Evolutionary conservation across 2,329 filamentous ascomycete genomes (phyloP).

Genomic region (Cryphonectria naterciae): DNA sequence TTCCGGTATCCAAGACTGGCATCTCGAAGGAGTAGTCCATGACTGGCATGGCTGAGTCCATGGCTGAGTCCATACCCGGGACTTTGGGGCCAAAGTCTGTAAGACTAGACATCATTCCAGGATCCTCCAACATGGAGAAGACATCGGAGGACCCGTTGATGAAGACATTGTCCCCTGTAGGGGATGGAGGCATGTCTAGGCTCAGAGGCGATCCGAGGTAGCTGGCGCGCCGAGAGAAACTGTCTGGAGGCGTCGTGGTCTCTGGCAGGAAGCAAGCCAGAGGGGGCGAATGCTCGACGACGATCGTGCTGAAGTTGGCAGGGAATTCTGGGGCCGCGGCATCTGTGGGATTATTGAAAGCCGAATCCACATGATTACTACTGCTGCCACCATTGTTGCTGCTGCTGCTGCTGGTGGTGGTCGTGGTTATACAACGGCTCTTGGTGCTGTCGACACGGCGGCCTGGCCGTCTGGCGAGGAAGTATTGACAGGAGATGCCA

Average conservation of each 20-base stretch:
- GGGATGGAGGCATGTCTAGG: background rate
- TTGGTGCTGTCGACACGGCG: constrained; percentile 19
- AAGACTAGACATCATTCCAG: background rate
- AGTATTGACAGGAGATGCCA: constrained; percentile 40
- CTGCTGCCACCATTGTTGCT: background rate
- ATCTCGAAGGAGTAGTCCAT: constrained; percentile 6
- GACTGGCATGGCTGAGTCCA: constrained; percentile 10
- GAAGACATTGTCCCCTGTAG: background rate
- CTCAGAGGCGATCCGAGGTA: constrained; percentile 1
- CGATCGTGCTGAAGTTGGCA: background rate
- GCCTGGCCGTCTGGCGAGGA: constrained; percentile 35
- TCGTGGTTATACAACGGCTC: background rate
- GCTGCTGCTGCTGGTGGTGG: background rate
- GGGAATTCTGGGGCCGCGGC: background rate
- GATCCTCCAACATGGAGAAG: constrained; percentile 10
- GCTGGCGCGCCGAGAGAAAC: constrained; percentile 6
- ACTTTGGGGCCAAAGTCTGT: background rate
- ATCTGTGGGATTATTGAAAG: background rate
- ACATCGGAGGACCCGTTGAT: background rate
- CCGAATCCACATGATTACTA: background rate
- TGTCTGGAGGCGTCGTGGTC: constrained; percentile 5
- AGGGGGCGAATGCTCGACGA: constrained; percentile 3
- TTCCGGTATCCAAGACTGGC: background rate
- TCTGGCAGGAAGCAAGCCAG: background rate
- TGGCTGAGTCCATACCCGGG: constrained; percentile 4